These are phyloP conservation scores for Globisporangium sylvaticum DNA, from an alignment of 352 stramenopile species.

Conservation along the genomic window DNA sequence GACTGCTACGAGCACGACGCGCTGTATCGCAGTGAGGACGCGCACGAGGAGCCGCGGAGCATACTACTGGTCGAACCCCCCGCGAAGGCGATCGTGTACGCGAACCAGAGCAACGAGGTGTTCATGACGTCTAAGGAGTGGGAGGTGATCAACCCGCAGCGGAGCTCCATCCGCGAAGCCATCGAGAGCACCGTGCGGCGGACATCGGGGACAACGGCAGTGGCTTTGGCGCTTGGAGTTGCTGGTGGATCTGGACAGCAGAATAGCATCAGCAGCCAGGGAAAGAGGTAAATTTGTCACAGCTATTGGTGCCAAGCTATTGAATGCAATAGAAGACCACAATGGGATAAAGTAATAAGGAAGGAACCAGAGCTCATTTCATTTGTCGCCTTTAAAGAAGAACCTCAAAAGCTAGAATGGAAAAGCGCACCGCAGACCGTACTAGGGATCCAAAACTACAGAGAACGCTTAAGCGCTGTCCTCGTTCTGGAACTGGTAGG, in stretches of 20 bases:
- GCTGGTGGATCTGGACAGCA: background rate
- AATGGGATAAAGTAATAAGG: constrained; percentile 1
- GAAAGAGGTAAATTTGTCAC: background rate
- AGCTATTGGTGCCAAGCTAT: background rate
- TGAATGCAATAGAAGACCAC: background rate
- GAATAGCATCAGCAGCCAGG: background rate
- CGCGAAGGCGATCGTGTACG: constrained; percentile 63
- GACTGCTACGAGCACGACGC: constrained; percentile 23
- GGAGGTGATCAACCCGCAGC: constrained; percentile 56
- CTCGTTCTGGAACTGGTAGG: constrained; percentile 91
- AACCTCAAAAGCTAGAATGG: background rate
- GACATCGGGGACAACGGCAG: background rate
- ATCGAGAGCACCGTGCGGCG: constrained; percentile 36
- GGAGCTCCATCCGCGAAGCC: constrained; percentile 44
- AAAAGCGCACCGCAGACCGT: background rate
- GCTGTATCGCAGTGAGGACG: constrained; percentile 11
- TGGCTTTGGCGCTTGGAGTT: background rate
- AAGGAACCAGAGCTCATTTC: constrained; percentile 23
- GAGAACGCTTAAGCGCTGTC: constrained; percentile 42
- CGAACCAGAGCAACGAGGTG: constrained; percentile 34
- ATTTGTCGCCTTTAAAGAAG: constrained; percentile 6
- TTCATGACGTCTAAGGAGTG: constrained; percentile 72
- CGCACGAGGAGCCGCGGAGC: constrained; percentile 15
- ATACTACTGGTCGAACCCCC: constrained; percentile 25
- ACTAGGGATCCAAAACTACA: background rate